Base-by-base conservation (phyloP, 2,329 filamentous ascomycete species). In the Penicillium sp. region DNA sequence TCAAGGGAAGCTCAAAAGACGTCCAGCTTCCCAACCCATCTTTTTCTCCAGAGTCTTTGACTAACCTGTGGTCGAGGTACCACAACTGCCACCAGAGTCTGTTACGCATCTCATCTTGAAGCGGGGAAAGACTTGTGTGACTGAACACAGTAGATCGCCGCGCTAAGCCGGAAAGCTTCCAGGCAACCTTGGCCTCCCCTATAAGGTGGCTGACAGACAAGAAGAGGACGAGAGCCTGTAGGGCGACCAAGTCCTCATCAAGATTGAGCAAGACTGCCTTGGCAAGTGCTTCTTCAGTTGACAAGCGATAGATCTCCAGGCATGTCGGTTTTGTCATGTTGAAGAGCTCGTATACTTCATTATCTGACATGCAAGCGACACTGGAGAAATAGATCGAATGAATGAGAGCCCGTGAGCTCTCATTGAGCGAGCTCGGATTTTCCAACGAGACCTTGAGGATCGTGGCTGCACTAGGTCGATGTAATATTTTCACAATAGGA, bases 71-170 rank as follows among this genome's bases (percentile, higher is more conserved):
- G 5, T 50, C 28, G 15, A 50, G 31, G 20, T 50, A 50, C 31
- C 47, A 50, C 17, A 50, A 31, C 22, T 50, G 47, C 47, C 31
- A 50, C 47, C 47, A 50, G 22, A 37, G n/a, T 35, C 47, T 50
- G 12, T 50, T 50, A 10, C 8, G 31, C 10, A 50, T 50, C n/a
- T 22, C 31, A 20, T 17, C 10, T 14, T 35, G n/a, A 22, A 50
- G 20, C 20, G 34, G n/a, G 14, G 28, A 20, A 7, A 17, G 14
- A 20, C 17, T n/a, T 3, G 15, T 35, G 12, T 37, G 25, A n/a
- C 22, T 50, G 17, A 50, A 50, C 5, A 35, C 34, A 6, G 3
- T 11, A 37, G 31, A 37, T 5, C 47, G n/a, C 17, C 25, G 28
- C 12, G 47, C 47, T 37, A 35, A 22, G 3, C 45, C 25, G 22